Conservation (phyloP, 306 rosid genomes). For the Canavalia gladiata region DNA sequence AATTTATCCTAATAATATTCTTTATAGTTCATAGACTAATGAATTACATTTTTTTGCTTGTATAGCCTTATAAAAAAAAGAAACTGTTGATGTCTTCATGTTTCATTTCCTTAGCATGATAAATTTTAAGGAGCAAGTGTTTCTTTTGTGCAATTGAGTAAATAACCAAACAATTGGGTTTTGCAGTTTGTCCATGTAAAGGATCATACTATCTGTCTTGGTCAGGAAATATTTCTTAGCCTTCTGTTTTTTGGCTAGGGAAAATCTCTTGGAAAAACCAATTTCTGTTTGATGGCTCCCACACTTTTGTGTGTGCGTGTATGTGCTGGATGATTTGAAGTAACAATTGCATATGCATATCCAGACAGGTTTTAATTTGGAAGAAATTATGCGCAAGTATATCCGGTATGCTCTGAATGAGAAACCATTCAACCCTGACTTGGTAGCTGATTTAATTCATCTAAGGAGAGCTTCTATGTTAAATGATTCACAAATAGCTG, state of each 20-base stretch:
- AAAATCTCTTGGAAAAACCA: constrained; percentile 30
- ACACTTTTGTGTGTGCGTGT: constrained; percentile 19
- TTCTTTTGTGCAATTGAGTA: constrained; percentile 30
- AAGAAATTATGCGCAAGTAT: constrained; percentile 89
- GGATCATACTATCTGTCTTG: constrained; percentile 29
- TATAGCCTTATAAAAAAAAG: neutral
- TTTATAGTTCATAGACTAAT: neutral
- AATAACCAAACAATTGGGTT: constrained; percentile 15
- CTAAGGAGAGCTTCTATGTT: constrained; percentile 76
- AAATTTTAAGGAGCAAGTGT: neutral
- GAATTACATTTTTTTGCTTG: neutral
- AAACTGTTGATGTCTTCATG: constrained; percentile 14
- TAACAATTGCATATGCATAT: constrained; percentile 51
- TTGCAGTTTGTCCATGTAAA: constrained; percentile 9
- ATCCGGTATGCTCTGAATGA: constrained; percentile 88
- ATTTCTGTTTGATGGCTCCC: constrained; percentile 38
- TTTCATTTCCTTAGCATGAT: constrained; percentile 26
- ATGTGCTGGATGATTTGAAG: constrained; percentile 13
- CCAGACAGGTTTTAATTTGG: constrained; percentile 84
- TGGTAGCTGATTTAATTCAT: constrained; percentile 80
- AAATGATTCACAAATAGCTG: constrained; percentile 73
- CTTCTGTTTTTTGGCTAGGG: constrained; percentile 24
- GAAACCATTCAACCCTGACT: constrained; percentile 86
- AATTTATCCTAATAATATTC: neutral
- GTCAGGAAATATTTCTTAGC: constrained; percentile 21